phyloP scores from a whole-genome alignment of 176 grass and related monocot genomes.

The Bothriochloa decipiens region DNA sequence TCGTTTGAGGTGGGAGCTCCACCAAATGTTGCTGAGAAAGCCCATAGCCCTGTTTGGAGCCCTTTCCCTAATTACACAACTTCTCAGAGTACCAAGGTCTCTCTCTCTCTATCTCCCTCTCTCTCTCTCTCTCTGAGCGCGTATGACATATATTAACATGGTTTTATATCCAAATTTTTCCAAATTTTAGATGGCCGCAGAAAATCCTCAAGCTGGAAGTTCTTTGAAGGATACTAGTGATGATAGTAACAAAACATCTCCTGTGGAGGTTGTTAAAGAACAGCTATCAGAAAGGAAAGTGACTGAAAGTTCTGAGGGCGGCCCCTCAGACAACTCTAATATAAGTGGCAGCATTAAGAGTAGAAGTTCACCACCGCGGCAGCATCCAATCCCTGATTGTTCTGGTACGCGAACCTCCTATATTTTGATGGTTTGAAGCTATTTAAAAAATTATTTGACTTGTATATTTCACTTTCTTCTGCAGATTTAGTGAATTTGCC shows the following conservation, averaged over 20 bases:
- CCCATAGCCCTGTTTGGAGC: conserved; percentile 57
- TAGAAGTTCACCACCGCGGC: conserved; percentile 41
- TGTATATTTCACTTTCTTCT: conserved; percentile 54
- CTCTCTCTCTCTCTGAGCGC: not conserved
- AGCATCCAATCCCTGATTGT: conserved; percentile 49
- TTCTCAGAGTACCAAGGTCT: conserved; percentile 58
- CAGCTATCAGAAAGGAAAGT: conserved; percentile 35
- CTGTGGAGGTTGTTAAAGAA: conserved; percentile 46
- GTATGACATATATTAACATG: conserved; percentile 26
- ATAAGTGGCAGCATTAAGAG: conserved; percentile 33
- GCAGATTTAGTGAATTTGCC: conserved; percentile 62
- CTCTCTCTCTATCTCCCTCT: not conserved
- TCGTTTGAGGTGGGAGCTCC: conserved; percentile 73
- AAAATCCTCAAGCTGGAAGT: conserved; percentile 48
- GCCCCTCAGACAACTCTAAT: conserved; percentile 36
- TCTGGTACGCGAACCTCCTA: conserved; percentile 50
- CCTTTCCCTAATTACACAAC: conserved; percentile 51
- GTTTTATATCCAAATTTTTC: conserved; percentile 38
- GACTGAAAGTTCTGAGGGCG: conserved; percentile 53
- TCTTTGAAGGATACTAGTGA: conserved; percentile 43
- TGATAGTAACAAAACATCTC: conserved; percentile 44
- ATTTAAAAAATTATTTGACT: conserved; percentile 62
- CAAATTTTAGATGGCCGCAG: conserved; percentile 54
- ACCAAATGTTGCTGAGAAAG: conserved; percentile 63
- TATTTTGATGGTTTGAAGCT: conserved; percentile 34